These are phyloP conservation scores for Xylariaceae sp. DNA, from an alignment of 2,329 filamentous ascomycete species.

Conservation along the genomic window DNA sequence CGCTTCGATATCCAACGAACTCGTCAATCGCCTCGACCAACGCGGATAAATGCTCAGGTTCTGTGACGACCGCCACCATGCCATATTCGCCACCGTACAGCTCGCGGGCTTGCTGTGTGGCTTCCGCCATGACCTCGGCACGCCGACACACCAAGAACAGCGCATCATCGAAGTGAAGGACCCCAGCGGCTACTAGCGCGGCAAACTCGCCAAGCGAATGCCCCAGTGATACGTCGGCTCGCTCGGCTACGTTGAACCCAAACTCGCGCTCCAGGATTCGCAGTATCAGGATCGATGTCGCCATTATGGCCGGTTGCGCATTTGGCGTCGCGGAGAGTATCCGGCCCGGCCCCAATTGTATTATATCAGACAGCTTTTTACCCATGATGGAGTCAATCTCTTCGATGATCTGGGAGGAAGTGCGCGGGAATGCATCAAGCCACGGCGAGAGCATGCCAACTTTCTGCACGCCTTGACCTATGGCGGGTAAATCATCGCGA, in stretches of 20 bases:
- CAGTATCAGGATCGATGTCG: slow-evolving; percentile 83
- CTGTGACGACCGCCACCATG: slow-evolving; percentile 90
- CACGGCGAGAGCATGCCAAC: slow-evolving; percentile 84
- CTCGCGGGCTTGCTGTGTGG: slow-evolving; percentile 60
- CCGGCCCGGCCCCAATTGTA: slow-evolving; percentile 72
- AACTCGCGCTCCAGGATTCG: slow-evolving; percentile 83
- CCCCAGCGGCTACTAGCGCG: slow-evolving; percentile 77
- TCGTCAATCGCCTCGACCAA: slow-evolving; percentile 71
- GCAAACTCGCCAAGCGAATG: slow-evolving; percentile 93
- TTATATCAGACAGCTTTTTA: slow-evolving; percentile 69
- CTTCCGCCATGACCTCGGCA: slow-evolving; percentile 77
- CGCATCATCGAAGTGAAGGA: slow-evolving; percentile 72
- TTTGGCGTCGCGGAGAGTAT: slow-evolving; percentile 76
- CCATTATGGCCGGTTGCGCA: slow-evolving; percentile 94
- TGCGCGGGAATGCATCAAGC: slow-evolving; percentile 78
- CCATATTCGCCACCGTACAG: slow-evolving; percentile 76
- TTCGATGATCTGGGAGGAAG: slow-evolving; percentile 69
- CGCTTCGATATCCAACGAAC: slow-evolving; percentile 65
- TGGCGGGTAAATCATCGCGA: background rate
- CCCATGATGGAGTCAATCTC: slow-evolving; percentile 77
- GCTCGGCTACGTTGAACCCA: slow-evolving; percentile 63
- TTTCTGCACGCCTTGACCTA: slow-evolving; percentile 83
- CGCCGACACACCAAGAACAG: slow-evolving; percentile 70
- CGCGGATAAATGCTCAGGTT: slow-evolving; percentile 65
- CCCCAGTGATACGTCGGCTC: slow-evolving; percentile 77